Evolutionary conservation across 495 filamentous ascomycete species (phyloP), one percentile per base, ranked within the genome.

Genomic region (Trypethelium eluteriae): DNA sequence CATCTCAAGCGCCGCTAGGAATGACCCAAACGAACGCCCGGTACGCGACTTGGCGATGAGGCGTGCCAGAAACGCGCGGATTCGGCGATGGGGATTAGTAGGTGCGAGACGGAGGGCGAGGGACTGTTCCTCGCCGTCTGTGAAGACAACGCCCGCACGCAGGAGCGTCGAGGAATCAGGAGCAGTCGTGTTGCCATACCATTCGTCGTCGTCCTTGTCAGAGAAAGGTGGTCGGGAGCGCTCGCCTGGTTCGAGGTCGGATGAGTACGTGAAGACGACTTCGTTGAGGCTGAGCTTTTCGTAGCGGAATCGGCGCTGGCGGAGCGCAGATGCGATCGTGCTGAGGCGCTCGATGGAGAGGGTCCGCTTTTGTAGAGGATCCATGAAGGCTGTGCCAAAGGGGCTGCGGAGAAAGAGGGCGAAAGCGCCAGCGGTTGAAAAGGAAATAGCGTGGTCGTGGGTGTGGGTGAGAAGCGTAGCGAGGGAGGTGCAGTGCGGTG

Each of bases 61-160:
- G 18, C 78, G 78, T 6, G 81, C 82, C 12, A 97, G 79, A 38
- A 83, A 77, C 64, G 89, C 85, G 44, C 84, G 77, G 25, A 92
- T 86, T 16, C 89, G 84, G 56, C 88, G 79, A 73, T 96, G 92
- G 0, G 93, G 93, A 68, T 91, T 96, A 14, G 79, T 79, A 32
- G 72, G 71, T 32, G 87, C 83, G 34, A 98, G 79, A 12, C 71
- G 66, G 11, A 91, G 68, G 62, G 62, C 71, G 73, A 79, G 71
- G 34, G 74, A 64, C 3, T 25, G 25, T 25, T 25, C 25, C 25
- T 44, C 56, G 41, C 75, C 72, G 11, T 65, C 67, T 11, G 68
- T 53, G 67, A 82, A 81, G 61, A 70, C 64, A 39, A 82, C 70
- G 35, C 71, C 73, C 6, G 77, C 79, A 64, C 65, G 68, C 36